A percentile compares a stretch with the other conserved stretches of the same genome.
These are phyloP conservation scores for Santalum album DNA, from an alignment of 164 flowering plant genomes.

Conservation along the genomic window DNA sequence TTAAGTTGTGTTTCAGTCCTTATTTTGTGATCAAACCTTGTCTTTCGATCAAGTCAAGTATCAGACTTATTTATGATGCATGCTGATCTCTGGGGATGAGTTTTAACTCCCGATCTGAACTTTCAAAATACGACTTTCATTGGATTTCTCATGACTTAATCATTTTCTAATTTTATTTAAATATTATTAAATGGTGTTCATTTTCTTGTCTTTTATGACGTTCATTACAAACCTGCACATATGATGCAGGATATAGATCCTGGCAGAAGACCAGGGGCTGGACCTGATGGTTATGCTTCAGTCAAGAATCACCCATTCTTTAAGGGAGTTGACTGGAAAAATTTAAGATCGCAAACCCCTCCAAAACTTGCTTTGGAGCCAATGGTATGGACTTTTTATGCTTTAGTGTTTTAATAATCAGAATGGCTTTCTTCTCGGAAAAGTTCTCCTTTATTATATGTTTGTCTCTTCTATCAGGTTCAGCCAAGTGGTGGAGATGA, in stretches of 20 bases:
- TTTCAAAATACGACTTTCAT: too few species aligned
- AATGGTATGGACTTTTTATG: conserved; percentile 24
- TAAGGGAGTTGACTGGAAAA: conserved; percentile 71
- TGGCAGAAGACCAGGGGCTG: conserved; percentile 83
- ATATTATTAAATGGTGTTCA: background rate
- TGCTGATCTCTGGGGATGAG: too few species aligned
- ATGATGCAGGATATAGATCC: conserved; percentile 75
- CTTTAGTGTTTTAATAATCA: background rate
- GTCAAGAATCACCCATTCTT: conserved; percentile 90
- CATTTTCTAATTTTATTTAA: background rate
- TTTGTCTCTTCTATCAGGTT: conserved; percentile 8
- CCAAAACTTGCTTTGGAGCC: conserved; percentile 64
- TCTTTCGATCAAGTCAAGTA: too few species aligned
- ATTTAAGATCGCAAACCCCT: conserved; percentile 46
- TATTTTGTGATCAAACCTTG: too few species aligned
- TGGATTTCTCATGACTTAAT: background rate
- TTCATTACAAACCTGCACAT: conserved; percentile 2
- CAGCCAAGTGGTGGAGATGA: conserved; percentile 41
- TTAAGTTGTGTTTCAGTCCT: too few species aligned
- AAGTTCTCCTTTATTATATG: too few species aligned
- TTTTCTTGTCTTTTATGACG: background rate
- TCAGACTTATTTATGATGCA: too few species aligned
- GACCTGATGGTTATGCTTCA: conserved; percentile 75
- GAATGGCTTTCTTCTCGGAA: background rate
- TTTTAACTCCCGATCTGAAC: too few species aligned